Conservation (phyloP, 2,329 filamentous ascomycete species). For the Penicillium frequentans region DNA sequence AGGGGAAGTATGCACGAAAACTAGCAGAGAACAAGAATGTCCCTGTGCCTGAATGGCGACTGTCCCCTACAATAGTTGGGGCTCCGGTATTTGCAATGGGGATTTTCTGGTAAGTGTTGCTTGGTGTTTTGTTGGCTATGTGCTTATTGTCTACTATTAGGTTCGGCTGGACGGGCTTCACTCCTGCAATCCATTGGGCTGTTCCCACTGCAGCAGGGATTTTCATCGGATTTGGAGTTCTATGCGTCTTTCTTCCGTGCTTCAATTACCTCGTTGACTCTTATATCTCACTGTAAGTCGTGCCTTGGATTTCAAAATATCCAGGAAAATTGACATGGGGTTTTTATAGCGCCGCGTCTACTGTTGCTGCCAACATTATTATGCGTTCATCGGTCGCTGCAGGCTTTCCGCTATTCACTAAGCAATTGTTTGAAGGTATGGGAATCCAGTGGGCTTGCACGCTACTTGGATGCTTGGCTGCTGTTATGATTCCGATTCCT, state of each 20-base stretch:
- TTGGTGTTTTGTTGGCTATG: too few species aligned
- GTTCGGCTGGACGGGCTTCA: conserved; percentile 34
- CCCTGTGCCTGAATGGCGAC: conserved; percentile 29
- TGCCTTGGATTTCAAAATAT: neutral
- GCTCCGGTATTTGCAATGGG: conserved; percentile 33
- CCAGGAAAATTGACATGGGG: neutral
- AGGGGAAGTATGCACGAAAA: conserved; percentile 24
- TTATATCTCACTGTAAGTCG: conserved; percentile 36
- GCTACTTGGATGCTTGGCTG: conserved; percentile 33
- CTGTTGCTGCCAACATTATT: conserved; percentile 36
- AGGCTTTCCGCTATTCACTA: conserved; percentile 35
- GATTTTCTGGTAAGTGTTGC: conserved; percentile 30
- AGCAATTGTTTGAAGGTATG: conserved; percentile 35
- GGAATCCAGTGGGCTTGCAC: conserved; percentile 37
- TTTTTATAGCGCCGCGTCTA: conserved; percentile 30
- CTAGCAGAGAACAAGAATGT: conserved; percentile 21
- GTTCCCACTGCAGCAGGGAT: conserved; percentile 22
- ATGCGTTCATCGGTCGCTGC: conserved; percentile 32
- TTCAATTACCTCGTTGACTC: conserved; percentile 38
- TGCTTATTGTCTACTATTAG: conserved; percentile 3
- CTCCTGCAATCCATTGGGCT: conserved; percentile 26
- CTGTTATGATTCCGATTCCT: conserved; percentile 34
- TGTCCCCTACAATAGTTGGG: conserved; percentile 25
- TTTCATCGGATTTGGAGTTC: conserved; percentile 28
- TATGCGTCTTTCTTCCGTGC: conserved; percentile 30